phyloP scores from a whole-genome alignment of 2,329 filamentous ascomycete species.

The Apiospora hydei region DNA sequence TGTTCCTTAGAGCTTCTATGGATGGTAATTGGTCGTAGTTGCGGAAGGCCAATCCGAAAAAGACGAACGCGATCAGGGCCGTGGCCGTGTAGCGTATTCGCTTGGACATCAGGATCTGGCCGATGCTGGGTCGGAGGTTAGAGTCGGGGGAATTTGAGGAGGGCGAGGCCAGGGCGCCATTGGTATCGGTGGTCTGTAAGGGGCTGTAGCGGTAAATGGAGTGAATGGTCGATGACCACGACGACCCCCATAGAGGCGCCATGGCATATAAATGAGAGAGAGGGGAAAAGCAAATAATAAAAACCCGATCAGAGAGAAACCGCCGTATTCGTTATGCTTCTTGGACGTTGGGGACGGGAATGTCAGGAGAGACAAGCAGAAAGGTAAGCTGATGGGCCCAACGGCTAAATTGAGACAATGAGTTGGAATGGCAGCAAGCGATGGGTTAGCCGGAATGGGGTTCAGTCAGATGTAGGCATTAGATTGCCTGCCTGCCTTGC shows the following conservation, averaged over 20 bases:
- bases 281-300: slow-evolving; percentile 6
- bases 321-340: background rate
- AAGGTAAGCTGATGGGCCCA: background rate
- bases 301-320: background rate
- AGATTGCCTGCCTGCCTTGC: too few relatives aligned
- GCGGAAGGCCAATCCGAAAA: slow-evolving; percentile 40
- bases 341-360: slow-evolving; percentile 23
- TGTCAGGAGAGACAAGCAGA: background rate
- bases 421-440: background rate
- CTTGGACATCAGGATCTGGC: slow-evolving; percentile 47
- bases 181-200: slow-evolving; percentile 35
- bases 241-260: slow-evolving; percentile 41
- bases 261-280: slow-evolving; percentile 30
- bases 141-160: slow-evolving; percentile 39
- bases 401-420: background rate
- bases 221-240: slow-evolving; percentile 39
- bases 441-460: too few relatives aligned
- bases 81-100: slow-evolving; percentile 40
- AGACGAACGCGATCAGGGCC: slow-evolving; percentile 34
- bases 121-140: slow-evolving; percentile 40
- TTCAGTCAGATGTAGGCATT: too few relatives aligned
- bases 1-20: slow-evolving; percentile 35
- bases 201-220: slow-evolving; percentile 38
- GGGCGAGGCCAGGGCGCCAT: slow-evolving; percentile 26
- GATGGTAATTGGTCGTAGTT: slow-evolving; percentile 42